Percentiles rank a stretch among this genome's conserved stretches.
phyloP scores from a whole-genome alignment of 2,329 filamentous ascomycete genomes.

The Colletotrichum chlorophyti region DNA sequence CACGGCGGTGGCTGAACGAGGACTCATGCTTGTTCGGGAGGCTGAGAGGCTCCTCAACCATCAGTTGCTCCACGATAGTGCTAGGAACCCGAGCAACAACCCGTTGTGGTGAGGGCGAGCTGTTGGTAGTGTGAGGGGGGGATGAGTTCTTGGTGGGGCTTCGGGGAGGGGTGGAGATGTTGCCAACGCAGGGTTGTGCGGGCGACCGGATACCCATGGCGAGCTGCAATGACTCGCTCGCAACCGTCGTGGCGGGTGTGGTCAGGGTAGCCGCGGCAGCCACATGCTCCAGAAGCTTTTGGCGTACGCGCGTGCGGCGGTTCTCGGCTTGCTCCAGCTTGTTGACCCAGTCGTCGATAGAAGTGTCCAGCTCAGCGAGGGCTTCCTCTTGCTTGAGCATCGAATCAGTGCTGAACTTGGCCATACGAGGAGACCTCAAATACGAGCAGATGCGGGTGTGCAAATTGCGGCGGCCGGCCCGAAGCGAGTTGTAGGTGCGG shows the following conservation, averaged over 20 bases:
- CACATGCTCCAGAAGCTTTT: conserved; percentile 83
- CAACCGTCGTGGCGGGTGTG: conserved; percentile 35
- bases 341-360: conserved; percentile 80
- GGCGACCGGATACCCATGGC: conserved; percentile 45
- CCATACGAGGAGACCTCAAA: conserved; percentile 72
- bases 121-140: conserved; percentile 42
- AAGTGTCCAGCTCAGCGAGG: conserved; percentile 75
- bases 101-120: conserved; percentile 57
- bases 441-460: conserved; percentile 81
- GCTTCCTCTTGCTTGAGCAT: conserved; percentile 84
- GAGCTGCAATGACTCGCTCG: conserved; percentile 49
- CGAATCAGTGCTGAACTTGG: conserved; percentile 76
- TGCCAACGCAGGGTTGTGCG: conserved; percentile 39
- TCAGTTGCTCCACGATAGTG: conserved; percentile 60
- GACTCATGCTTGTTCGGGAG: conserved; percentile 32
- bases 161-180: conserved; percentile 63
- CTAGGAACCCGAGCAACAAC: conserved; percentile 61
- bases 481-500: conserved; percentile 76
- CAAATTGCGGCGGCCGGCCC: conserved; percentile 77
- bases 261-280: conserved; percentile 71
- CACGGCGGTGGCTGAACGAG: conserved; percentile 39
- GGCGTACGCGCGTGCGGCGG: conserved; percentile 74
- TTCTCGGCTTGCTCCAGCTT: conserved; percentile 86
- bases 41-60: conserved; percentile 49
- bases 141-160: conserved; percentile 59